Conservation (phyloP, 2,329 filamentous ascomycete genomes). For the Taxawa tesnikishii region DNA sequence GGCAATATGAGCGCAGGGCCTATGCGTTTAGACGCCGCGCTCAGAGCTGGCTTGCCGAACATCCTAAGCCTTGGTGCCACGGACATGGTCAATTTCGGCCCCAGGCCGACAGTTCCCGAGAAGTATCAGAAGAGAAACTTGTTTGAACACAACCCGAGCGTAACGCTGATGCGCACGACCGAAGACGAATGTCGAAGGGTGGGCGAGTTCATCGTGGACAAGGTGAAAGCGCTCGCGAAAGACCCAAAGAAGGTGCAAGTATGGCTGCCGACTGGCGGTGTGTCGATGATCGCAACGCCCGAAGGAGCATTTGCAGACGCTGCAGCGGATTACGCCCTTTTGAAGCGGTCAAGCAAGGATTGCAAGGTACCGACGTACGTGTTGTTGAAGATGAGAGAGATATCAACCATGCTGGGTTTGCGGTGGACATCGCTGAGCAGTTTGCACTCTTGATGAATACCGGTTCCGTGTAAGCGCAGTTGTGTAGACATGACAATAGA, state of each 20-base stretch:
- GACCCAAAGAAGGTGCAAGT: slow-evolving; percentile 37
- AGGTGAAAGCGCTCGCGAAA: slow-evolving; percentile 32
- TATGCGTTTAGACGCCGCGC: slow-evolving; percentile 44
- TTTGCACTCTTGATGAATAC: slow-evolving; percentile 13
- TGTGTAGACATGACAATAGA: not conserved
- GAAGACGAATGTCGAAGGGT: slow-evolving; percentile 43
- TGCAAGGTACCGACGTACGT: slow-evolving; percentile 36
- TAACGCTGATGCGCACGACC: slow-evolving; percentile 55
- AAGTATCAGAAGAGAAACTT: slow-evolving; percentile 39
- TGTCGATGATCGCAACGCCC: slow-evolving; percentile 47
- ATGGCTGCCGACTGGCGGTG: slow-evolving; percentile 46
- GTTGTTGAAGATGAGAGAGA: slow-evolving; percentile 40
- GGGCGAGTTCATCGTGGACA: slow-evolving; percentile 43
- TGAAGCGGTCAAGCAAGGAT: slow-evolving; percentile 32
- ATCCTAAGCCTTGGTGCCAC: slow-evolving; percentile 37
- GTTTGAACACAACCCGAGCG: slow-evolving; percentile 53
- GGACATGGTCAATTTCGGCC: slow-evolving; percentile 55
- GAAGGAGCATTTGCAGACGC: slow-evolving; percentile 41
- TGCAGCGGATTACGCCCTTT: slow-evolving; percentile 37
- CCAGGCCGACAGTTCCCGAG: slow-evolving; percentile 41
- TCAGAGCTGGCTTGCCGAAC: slow-evolving; percentile 44
- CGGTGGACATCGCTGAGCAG: slow-evolving; percentile 31
- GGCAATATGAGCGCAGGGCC: slow-evolving; percentile 51
- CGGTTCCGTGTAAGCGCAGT: not conserved
- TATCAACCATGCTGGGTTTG: slow-evolving; percentile 44